Percentiles rank a stretch among this genome's conserved stretches.
phyloP scores from a whole-genome alignment of 1,284 basidiomycete species.

The Pterulicium gracile region DNA sequence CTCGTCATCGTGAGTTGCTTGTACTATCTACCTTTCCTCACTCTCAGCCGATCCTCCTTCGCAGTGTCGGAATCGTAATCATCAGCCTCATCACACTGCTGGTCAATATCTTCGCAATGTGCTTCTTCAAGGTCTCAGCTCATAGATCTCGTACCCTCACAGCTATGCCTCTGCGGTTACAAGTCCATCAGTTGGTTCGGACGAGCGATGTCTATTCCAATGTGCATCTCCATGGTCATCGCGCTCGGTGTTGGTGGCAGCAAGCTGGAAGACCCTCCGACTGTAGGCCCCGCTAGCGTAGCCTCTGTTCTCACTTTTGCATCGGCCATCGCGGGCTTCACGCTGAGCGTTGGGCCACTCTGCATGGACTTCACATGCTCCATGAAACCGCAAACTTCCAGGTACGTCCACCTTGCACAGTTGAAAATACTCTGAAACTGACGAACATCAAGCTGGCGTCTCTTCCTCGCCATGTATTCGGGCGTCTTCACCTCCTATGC shows the following conservation, averaged over 20 bases:
- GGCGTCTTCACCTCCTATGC: no score
- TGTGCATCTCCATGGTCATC: conserved; percentile 68
- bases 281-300: conserved; percentile 40
- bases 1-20: conserved; percentile 5
- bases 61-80: not conserved
- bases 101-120: no score
- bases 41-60: no score
- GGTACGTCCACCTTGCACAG: no score
- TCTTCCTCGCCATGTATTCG: no score
- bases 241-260: conserved; percentile 67
- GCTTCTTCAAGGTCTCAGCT: no score
- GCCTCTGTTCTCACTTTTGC: conserved; percentile 50
- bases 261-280: conserved; percentile 34
- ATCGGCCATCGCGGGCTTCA: conserved; percentile 63
- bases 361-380: conserved; percentile 43
- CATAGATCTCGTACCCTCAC: no score
- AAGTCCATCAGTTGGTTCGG: conserved; percentile 72
- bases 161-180: conserved; percentile 75
- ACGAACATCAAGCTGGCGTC: no score
- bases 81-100: conserved; percentile 28
- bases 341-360: conserved; percentile 55
- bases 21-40: conserved; percentile 2
- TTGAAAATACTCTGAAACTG: no score
- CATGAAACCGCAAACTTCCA: conserved; percentile 15
- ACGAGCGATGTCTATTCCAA: conserved; percentile 67